phyloP scores from a whole-genome alignment of 352 stramenopile species.

The Pythium aphanidermatum region DNA sequence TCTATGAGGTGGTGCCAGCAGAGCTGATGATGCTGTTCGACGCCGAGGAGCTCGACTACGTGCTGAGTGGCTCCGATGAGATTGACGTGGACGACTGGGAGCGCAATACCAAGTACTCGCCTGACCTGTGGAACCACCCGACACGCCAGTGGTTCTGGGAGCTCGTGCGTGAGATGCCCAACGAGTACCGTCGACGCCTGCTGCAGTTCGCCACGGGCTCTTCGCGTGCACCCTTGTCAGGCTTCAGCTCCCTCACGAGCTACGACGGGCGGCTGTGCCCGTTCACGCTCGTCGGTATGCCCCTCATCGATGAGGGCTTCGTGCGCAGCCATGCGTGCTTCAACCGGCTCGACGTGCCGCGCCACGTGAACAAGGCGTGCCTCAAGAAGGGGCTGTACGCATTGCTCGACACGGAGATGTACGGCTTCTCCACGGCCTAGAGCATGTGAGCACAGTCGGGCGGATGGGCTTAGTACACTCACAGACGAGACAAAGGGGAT shows the following conservation, averaged over 20 bases:
- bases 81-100: conserved; percentile 96
- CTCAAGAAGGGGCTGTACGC: conserved; percentile 55
- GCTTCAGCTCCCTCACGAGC: conserved; percentile 62
- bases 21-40: conserved; percentile 94
- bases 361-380: conserved; percentile 90
- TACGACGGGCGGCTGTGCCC: conserved; percentile 64
- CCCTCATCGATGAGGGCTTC: conserved; percentile 12
- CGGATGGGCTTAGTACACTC: too few relatives aligned
- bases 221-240: conserved; percentile 56
- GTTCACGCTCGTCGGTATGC: conserved; percentile 60
- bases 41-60: conserved; percentile 95
- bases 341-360: conserved; percentile 84
- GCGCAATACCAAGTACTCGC: conserved; percentile 57
- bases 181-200: conserved; percentile 60
- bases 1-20: conserved; percentile 95
- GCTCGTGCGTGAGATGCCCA: conserved; percentile 84
- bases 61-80: conserved; percentile 93
- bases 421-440: conserved; percentile 65
- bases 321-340: conserved; percentile 17
- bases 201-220: conserved; percentile 76
- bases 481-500: too few relatives aligned
- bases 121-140: conserved; percentile 31
- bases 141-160: conserved; percentile 94
- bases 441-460: too few relatives aligned
- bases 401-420: conserved; percentile 56